Evolutionary conservation across 2,329 filamentous ascomycete genomes (phyloP), one percentile per base, ranked within the genome.

Genomic region (Colletotrichum aenigma): DNA sequence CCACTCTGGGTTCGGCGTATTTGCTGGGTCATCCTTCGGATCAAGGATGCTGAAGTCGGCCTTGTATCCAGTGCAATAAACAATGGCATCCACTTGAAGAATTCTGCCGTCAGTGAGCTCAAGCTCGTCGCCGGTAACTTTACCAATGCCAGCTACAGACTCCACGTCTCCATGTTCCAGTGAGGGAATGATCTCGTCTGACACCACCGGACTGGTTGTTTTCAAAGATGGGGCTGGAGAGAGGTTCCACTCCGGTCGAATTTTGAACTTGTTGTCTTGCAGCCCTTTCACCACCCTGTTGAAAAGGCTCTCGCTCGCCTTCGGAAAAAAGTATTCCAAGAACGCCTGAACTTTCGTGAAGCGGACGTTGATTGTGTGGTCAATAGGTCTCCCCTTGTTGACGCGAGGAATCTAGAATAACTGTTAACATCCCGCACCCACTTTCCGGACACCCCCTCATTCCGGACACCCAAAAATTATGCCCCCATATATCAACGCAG

Each of bases 341-440:
- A 68, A 6, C 5, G 21, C 6, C 32, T 68, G 52, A 7, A 60
- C 2, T 7, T 24, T 58, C 0, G 58, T 60, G 52, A 58, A 68
- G 32, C 66, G 66, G 7, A 68, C 18, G 16, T 58, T 68, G 18
- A 60, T 18, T 32, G 79, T 74, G 43, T 84, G 82, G 60, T 85
- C 84, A 7, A 79, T 78, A 0, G 85, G 84, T 2, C 77, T 77
- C 15, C 85, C 85, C 13, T 85, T 80, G 30, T 72, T 56, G 12
- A 24, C 24, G 12, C 61, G 62, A 9, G 71, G 72, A 12, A 75
- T 43, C 72, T 75, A 7, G 4, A n/a, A 4, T 0, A 43, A 32
- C 16, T 34, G 56, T 36, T 16, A 32, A n/a, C n/a, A n/a, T n/a
- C n/a, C n/a, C n/a, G n/a, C n/a, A n/a, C n/a, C n/a, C n/a, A n/a